Conservation (phyloP, 2,329 filamentous ascomycete genomes). For the Fusarium nurragi region DNA sequence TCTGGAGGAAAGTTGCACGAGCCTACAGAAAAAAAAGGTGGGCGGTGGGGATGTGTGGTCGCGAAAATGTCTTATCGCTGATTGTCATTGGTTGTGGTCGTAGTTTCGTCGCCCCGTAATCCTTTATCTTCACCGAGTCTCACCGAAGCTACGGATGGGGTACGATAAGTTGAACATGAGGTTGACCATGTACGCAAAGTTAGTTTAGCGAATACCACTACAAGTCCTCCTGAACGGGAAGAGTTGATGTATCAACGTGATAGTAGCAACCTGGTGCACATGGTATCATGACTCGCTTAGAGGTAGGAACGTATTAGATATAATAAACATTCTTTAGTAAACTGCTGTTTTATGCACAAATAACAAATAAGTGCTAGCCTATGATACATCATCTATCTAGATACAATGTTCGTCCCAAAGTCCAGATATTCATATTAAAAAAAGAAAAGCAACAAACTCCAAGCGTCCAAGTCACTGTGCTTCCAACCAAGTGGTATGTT, state of each 20-base stretch:
- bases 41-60: conserved; percentile 41
- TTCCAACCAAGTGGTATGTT: neutral
- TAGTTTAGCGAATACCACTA: too few relatives aligned
- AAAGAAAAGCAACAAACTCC: conserved; percentile 34
- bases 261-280: too few relatives aligned
- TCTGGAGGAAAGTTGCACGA: conserved; percentile 22
- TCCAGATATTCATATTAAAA: conserved; percentile 24
- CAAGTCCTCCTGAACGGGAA: too few relatives aligned
- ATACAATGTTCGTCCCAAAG: conserved; percentile 5
- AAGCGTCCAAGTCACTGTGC: conserved; percentile 5
- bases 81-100: conserved; percentile 39
- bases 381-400: conserved; percentile 38
- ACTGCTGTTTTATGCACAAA: neutral
- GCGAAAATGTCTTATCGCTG: conserved; percentile 45
- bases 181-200: too few relatives aligned
- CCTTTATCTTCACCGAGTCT: conserved; percentile 28
- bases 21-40: conserved; percentile 45
- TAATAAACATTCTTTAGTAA: conserved; percentile 7
- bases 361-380: conserved; percentile 25
- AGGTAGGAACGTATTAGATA: neutral
- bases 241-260: too few relatives aligned
- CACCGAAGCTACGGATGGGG: neutral
- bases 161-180: too few relatives aligned
- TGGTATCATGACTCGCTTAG: neutral
- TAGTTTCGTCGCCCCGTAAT: neutral